phyloP scores from a whole-genome alignment of 2,329 filamentous ascomycete genomes.

The Albophoma yamanashiensis region DNA sequence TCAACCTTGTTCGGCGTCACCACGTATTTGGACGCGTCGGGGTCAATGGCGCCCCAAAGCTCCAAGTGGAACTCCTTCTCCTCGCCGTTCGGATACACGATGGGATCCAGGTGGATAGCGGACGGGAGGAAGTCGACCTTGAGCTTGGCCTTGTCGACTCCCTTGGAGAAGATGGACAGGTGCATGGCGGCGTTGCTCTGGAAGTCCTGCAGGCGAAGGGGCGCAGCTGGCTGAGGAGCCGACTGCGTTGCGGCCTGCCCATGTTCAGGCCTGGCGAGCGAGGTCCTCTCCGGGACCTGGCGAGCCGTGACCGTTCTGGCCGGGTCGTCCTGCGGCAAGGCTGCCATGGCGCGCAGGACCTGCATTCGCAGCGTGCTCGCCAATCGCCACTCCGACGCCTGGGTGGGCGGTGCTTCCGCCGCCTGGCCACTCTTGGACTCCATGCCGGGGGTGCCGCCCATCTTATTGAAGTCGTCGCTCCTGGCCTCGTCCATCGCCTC shows the following conservation, averaged over 20 bases:
- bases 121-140: conserved; percentile 21
- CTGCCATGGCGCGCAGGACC: conserved; percentile 32
- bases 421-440: neutral
- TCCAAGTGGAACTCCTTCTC: conserved; percentile 52
- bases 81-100: conserved; percentile 35
- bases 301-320: conserved; percentile 33
- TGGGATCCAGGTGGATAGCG: conserved; percentile 15
- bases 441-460: neutral
- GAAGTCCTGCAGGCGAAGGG: conserved; percentile 22
- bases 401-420: neutral
- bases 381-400: conserved; percentile 22
- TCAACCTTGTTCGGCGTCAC: conserved; percentile 75
- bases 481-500: conserved; percentile 16
- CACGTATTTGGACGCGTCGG: conserved; percentile 45
- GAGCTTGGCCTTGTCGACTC: conserved; percentile 27
- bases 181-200: conserved; percentile 23
- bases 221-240: conserved; percentile 10
- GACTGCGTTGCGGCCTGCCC: neutral
- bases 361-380: conserved; percentile 36
- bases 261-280: conserved; percentile 5
- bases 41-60: conserved; percentile 56
- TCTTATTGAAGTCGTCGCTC: conserved; percentile 18
- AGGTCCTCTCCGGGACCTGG: conserved; percentile 19
- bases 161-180: conserved; percentile 32
- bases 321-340: conserved; percentile 30